These are phyloP conservation scores for Chrysopogon serrulatus DNA, from an alignment of 176 grass and related monocot genomes.

Conservation along the genomic window DNA sequence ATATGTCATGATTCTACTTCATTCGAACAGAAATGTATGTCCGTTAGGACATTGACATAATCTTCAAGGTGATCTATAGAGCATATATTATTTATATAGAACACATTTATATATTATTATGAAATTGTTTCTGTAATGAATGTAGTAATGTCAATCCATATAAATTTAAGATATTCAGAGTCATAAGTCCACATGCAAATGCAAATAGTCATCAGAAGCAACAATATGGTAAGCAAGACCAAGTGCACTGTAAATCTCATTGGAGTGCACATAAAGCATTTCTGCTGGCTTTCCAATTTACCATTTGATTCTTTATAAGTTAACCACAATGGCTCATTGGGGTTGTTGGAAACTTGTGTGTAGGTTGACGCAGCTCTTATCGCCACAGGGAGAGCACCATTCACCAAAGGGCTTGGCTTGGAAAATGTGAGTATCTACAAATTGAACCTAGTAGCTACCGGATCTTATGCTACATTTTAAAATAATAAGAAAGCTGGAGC, in stretches of 20 bases:
- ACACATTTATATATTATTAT: neutral
- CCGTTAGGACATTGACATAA: neutral
- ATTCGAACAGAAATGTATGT: neutral
- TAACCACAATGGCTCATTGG: neutral
- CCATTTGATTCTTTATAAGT: neutral
- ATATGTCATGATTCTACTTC: neutral
- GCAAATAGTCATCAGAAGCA: neutral
- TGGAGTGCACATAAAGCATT: neutral
- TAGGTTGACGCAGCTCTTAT: constrained; percentile 97
- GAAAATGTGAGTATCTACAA: constrained; percentile 68
- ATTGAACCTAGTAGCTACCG: neutral
- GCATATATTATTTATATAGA: neutral
- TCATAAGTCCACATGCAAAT: neutral
- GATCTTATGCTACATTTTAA: neutral
- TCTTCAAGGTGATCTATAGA: neutral
- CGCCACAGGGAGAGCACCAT: constrained; percentile 93
- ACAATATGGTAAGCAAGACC: neutral
- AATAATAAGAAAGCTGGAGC: neutral
- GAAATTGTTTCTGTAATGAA: neutral
- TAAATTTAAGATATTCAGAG: neutral
- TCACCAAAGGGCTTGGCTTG: constrained; percentile 93
- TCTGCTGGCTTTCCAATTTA: neutral
- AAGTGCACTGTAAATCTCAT: neutral
- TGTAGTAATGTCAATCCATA: neutral
- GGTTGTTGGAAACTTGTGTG: neutral